Percentiles rank a stretch among this genome's conserved stretches.
Evolutionary conservation across 306 rosid species (phyloP).

Genomic region (Prosopis cineraria): DNA sequence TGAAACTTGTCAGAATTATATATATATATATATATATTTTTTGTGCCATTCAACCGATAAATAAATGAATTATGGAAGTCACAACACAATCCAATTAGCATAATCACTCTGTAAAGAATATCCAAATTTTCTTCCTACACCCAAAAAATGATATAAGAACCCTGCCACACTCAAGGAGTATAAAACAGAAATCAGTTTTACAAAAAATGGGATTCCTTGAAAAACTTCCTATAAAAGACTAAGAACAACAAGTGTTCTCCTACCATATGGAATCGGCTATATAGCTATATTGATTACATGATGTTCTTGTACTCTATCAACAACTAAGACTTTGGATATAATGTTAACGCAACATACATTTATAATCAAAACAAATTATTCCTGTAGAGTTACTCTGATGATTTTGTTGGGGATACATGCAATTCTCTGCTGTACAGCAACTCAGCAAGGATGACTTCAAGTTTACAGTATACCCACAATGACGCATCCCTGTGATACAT

Average conservation of each 20-base stretch:
- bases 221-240: conserved; percentile 1
- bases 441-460: no score
- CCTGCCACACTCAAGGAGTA: neutral
- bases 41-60: neutral
- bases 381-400: neutral
- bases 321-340: no score
- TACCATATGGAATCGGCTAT: no score
- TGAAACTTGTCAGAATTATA: neutral
- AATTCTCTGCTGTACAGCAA: no score
- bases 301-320: no score
- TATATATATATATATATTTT: no score
- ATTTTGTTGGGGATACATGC: neutral
- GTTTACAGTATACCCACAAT: conserved; percentile 36
- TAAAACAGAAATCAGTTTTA: neutral
- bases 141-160: neutral
- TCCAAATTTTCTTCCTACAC: neutral
- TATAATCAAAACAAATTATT: neutral
- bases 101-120: neutral
- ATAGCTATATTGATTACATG: no score
- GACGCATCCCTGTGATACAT: conserved; percentile 23
- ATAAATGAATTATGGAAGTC: neutral
- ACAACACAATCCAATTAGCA: neutral
- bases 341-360: no score
- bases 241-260: no score
- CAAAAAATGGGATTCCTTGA: neutral